A percentile compares a stretch with the other conserved stretches of the same genome.
Evolutionary conservation across 192 early-diverging fungal species (phyloP).

Genomic region (Entomortierella chlamydospora): DNA sequence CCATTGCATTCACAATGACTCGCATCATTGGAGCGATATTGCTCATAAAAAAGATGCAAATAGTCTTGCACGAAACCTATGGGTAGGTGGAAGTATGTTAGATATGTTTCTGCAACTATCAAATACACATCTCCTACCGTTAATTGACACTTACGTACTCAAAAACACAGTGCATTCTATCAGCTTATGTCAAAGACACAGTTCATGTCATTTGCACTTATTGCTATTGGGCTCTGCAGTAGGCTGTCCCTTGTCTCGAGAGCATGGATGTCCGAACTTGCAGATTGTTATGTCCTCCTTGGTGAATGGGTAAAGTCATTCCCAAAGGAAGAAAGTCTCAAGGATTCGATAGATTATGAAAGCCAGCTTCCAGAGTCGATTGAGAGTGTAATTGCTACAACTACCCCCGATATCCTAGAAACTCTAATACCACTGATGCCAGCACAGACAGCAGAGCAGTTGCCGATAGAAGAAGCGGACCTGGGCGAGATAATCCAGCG

Average conservation of each 20-base stretch:
- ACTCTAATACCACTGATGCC: neutral
- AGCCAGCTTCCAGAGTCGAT: conserved; percentile 29
- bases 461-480: neutral
- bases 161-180: conserved; percentile 39
- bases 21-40: conserved; percentile 32
- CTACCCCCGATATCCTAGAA: neutral
- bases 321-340: conserved; percentile 5
- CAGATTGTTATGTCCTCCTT: conserved; percentile 29
- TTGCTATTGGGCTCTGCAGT: conserved; percentile 44
- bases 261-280: conserved; percentile 36
- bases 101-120: neutral
- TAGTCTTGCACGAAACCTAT: conserved; percentile 40
- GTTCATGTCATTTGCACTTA: conserved; percentile 60
- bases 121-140: neutral
- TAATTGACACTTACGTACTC: neutral
- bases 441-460: neutral
- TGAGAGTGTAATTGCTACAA: neutral
- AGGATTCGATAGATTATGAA: conserved; percentile 24
- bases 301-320: conserved; percentile 33
- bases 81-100: conserved; percentile 13
- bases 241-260: conserved; percentile 39
- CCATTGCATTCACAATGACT: conserved; percentile 39
- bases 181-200: conserved; percentile 51
- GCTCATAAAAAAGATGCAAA: conserved; percentile 29
- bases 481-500: conserved; percentile 33